These are phyloP conservation scores for Coffea canephora DNA, from an alignment of 257 asterid genomes.

Conservation along the genomic window DNA sequence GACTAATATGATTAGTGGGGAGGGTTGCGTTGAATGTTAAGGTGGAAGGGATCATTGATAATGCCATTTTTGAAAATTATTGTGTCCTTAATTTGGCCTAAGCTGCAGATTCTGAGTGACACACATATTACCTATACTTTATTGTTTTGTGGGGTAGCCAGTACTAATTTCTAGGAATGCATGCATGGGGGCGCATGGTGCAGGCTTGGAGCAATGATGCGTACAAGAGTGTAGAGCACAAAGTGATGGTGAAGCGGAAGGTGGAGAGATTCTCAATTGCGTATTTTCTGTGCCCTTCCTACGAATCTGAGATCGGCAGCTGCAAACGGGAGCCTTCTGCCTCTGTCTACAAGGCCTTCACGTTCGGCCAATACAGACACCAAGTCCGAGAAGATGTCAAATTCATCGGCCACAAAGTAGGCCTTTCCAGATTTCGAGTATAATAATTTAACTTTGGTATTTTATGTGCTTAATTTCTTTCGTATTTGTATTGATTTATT, in stretches of 20 bases:
- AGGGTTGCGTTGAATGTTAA: too few relatives aligned
- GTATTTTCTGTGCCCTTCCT: constrained; percentile 67
- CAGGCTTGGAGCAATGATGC: constrained; percentile 87
- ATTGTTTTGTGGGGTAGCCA: too few relatives aligned
- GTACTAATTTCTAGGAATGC: too few relatives aligned
- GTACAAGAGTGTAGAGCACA: constrained; percentile 71
- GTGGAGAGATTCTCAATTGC: constrained; percentile 74
- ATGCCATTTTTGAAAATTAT: too few relatives aligned
- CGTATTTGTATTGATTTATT: too few relatives aligned
- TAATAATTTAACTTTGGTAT: too few relatives aligned
- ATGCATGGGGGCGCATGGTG: not conserved
- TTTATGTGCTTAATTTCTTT: too few relatives aligned
- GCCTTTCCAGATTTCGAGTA: constrained; percentile 48
- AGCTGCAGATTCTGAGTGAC: too few relatives aligned
- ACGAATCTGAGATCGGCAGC: constrained; percentile 45
- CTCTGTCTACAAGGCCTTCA: constrained; percentile 41
- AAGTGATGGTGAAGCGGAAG: constrained; percentile 46
- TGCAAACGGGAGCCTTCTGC: constrained; percentile 53
- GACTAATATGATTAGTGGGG: too few relatives aligned
- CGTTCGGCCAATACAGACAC: constrained; percentile 56
- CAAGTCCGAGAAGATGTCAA: constrained; percentile 54
- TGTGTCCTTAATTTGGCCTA: too few relatives aligned
- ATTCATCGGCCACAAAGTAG: constrained; percentile 53
- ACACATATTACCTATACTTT: too few relatives aligned
- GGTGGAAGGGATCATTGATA: too few relatives aligned